Evolutionary conservation across 768 basidiomycete species (phyloP).

Genomic region (Lactarius indigo): DNA sequence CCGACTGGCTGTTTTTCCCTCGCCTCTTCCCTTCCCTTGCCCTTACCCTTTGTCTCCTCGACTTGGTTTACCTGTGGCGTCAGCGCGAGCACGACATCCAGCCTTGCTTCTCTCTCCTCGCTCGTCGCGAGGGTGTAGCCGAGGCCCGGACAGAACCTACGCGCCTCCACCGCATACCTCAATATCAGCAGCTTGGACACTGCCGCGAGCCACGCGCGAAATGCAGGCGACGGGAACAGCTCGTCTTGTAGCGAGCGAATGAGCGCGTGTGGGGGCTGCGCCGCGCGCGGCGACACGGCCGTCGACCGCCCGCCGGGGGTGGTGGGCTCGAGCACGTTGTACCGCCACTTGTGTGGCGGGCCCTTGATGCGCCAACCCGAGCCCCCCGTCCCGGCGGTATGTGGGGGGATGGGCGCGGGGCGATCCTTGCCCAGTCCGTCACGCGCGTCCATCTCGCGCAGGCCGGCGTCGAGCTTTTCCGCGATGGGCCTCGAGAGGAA

Average conservation of each 20-base stretch:
- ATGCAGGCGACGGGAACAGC: slow-evolving; percentile 75
- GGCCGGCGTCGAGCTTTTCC: slow-evolving; percentile 56
- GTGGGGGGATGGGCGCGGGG: slow-evolving; percentile 54
- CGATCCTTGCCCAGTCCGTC: slow-evolving; percentile 60
- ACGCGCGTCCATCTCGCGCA: slow-evolving; percentile 57
- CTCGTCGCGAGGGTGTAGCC: slow-evolving; percentile 94
- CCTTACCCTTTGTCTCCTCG: slow-evolving; percentile 25
- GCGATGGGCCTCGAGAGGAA: slow-evolving; percentile 77
- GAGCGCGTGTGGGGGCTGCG: slow-evolving; percentile 53
- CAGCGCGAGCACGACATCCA: slow-evolving; percentile 84
- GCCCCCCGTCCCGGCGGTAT: slow-evolving; percentile 53
- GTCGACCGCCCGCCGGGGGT: slow-evolving; percentile 36
- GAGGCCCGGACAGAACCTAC: slow-evolving; percentile 87
- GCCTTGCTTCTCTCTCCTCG: slow-evolving; percentile 71
- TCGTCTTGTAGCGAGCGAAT: slow-evolving; percentile 69
- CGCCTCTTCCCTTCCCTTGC: slow-evolving; percentile 35
- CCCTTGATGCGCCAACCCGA: slow-evolving; percentile 70
- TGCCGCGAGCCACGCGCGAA: slow-evolving; percentile 83
- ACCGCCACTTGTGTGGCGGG: slow-evolving; percentile 94
- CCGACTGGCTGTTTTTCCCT: slow-evolving; percentile 37
- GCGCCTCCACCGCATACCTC: slow-evolving; percentile 69
- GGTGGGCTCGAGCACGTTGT: slow-evolving; percentile 56
- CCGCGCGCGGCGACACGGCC: slow-evolving; percentile 50
- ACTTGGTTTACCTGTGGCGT: slow-evolving; percentile 55
- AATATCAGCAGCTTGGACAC: slow-evolving; percentile 72